Evolutionary conservation across 192 early-diverging fungal genomes (phyloP).

Genomic region (Phycomyces nitens): DNA sequence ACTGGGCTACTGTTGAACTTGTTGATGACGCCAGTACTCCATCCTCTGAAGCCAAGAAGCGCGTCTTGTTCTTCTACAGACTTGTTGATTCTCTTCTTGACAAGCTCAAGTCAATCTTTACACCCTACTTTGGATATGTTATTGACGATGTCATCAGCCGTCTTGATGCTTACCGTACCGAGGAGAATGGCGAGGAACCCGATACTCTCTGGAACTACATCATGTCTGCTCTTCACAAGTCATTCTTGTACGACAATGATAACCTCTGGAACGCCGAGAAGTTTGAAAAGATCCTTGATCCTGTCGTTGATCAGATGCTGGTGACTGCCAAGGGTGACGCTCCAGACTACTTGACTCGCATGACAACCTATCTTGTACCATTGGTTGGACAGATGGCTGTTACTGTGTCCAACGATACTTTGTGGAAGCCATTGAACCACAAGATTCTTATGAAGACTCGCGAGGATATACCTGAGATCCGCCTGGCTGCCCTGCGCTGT

Average conservation of each 20-base stretch:
- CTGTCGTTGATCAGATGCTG: conserved; percentile 74
- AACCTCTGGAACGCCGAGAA: conserved; percentile 70
- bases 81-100: conserved; percentile 40
- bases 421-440: conserved; percentile 89
- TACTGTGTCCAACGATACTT: conserved; percentile 67
- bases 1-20: conserved; percentile 65
- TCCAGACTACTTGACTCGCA: conserved; percentile 49
- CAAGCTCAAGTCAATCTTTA: conserved; percentile 60
- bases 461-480: conserved; percentile 64
- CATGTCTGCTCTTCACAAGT: conserved; percentile 63
- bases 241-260: conserved; percentile 61
- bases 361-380: conserved; percentile 66
- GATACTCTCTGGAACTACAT: conserved; percentile 71
- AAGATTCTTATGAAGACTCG: conserved; percentile 74
- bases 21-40: conserved; percentile 21
- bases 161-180: conserved; percentile 47
- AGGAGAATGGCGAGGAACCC: conserved; percentile 37
- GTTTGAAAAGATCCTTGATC: conserved; percentile 71
- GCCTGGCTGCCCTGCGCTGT: conserved; percentile 65
- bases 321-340: conserved; percentile 42
- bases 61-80: conserved; percentile 43
- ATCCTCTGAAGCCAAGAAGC: conserved; percentile 29
- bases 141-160: conserved; percentile 62
- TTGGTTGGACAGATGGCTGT: conserved; percentile 78
- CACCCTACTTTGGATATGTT: conserved; percentile 77